Percentiles rank a stretch among this genome's conserved stretches.
Evolutionary conservation across 192 early-diverging fungal genomes (phyloP).

Genomic region (Rhizoclosmatium globosum): DNA sequence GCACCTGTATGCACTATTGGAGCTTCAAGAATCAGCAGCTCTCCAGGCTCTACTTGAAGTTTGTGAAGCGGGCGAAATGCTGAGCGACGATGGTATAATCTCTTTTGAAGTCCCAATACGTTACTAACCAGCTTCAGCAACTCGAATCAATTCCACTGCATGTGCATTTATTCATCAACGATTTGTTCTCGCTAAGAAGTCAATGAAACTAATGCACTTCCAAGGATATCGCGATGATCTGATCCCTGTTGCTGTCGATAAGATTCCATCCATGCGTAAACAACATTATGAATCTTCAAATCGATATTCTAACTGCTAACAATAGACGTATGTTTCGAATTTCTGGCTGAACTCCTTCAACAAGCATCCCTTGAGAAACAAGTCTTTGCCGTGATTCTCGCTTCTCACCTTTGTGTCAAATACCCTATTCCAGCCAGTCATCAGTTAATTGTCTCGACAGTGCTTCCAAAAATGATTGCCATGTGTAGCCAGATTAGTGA

Average conservation of each 20-base stretch:
- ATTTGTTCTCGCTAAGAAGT: slow-evolving; percentile 41
- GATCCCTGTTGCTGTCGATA: slow-evolving; percentile 35
- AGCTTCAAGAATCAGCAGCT: slow-evolving; percentile 40
- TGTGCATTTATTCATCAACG: slow-evolving; percentile 46
- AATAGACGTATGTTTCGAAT: slow-evolving; percentile 53
- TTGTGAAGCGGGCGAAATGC: not conserved
- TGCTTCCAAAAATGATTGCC: slow-evolving; percentile 27
- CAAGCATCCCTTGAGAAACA: slow-evolving; percentile 55
- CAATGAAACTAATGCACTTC: slow-evolving; percentile 45
- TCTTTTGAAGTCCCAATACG: not conserved
- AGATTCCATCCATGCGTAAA: slow-evolving; percentile 53
- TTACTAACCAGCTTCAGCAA: not conserved
- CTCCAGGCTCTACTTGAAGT: slow-evolving; percentile 36
- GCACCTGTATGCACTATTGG: slow-evolving; percentile 36
- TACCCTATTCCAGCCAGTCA: slow-evolving; percentile 54
- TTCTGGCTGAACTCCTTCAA: slow-evolving; percentile 42
- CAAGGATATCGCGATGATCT: slow-evolving; percentile 41
- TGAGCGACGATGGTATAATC: not conserved
- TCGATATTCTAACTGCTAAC: not conserved
- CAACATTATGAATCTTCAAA: not conserved
- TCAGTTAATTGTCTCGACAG: not conserved
- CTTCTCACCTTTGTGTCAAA: slow-evolving; percentile 51
- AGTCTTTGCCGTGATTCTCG: slow-evolving; percentile 60
- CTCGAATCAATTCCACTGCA: not conserved
- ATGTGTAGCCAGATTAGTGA: slow-evolving; percentile 18